These are phyloP conservation scores for Conticribra guillardii DNA, from an alignment of 108 stramenopile genomes.

Conservation along the genomic window DNA sequence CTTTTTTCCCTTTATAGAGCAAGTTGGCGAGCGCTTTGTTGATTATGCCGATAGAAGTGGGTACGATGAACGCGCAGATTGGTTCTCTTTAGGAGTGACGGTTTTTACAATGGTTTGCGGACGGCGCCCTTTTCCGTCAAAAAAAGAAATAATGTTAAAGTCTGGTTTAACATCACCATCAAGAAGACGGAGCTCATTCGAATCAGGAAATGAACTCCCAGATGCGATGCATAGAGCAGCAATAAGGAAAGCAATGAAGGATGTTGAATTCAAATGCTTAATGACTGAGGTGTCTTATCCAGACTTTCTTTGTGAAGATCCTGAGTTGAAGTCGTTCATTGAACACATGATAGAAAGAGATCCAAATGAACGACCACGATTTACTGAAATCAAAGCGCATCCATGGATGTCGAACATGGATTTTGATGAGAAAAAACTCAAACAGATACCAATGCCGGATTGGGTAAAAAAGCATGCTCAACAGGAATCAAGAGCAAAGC, in stretches of 20 bases:
- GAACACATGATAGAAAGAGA: slow-evolving; percentile 9
- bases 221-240: background rate
- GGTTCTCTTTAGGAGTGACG: slow-evolving; percentile 43
- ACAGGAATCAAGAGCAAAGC: slow-evolving; percentile 4
- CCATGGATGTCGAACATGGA: slow-evolving; percentile 22
- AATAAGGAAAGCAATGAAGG: slow-evolving; percentile 19
- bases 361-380: slow-evolving; percentile 17
- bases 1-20: too few relatives aligned
- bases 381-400: slow-evolving; percentile 14
- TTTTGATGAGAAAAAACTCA: slow-evolving; percentile 2
- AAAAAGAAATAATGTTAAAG: slow-evolving; percentile 25
- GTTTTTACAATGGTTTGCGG: slow-evolving; percentile 39
- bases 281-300: slow-evolving; percentile 41
- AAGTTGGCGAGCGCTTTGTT: slow-evolving; percentile 33
- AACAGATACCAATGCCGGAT: slow-evolving; percentile 11
- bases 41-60: slow-evolving; percentile 24
- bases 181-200: slow-evolving; percentile 10
- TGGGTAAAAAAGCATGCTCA: slow-evolving; percentile 25
- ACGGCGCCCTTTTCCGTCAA: slow-evolving; percentile 36
- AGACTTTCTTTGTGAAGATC: background rate
- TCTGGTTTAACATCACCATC: slow-evolving; percentile 16
- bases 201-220: background rate
- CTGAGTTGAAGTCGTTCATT: slow-evolving; percentile 13
- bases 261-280: slow-evolving; percentile 33
- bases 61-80: slow-evolving; percentile 46